Evolutionary conservation across 345 rosid genomes (phyloP).

Genomic region (Brassica nigra): DNA sequence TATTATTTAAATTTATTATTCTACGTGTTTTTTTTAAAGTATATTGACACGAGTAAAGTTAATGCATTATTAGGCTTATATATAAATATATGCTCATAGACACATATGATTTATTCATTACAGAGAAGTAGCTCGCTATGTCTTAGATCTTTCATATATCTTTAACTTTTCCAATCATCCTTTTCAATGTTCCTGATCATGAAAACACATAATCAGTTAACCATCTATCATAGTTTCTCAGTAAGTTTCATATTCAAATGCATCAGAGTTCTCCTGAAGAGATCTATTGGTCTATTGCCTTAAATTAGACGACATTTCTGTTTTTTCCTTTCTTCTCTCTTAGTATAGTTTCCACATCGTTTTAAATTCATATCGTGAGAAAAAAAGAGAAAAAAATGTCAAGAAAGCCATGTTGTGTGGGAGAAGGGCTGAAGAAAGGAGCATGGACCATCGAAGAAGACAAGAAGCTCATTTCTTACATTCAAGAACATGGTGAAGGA

Average conservation of each 20-base stretch:
- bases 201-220: slow-evolving; percentile 1
- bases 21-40: background rate
- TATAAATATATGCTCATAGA: slow-evolving; percentile 12
- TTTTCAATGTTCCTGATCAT: background rate
- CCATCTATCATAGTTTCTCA: slow-evolving; percentile 27
- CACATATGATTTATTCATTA: background rate
- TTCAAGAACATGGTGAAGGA: slow-evolving; percentile 40
- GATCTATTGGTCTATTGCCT: slow-evolving; percentile 30
- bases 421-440: slow-evolving; percentile 44
- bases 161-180: background rate
- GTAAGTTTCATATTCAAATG: slow-evolving; percentile 37
- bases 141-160: background rate
- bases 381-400: slow-evolving; percentile 20
- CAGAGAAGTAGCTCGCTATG: slow-evolving; percentile 18
- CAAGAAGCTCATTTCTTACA: slow-evolving; percentile 41
- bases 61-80: background rate
- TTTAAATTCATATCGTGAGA: background rate
- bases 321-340: background rate
- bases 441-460: slow-evolving; percentile 42
- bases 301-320: slow-evolving; percentile 29
- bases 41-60: slow-evolving; percentile 6
- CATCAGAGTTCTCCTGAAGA: slow-evolving; percentile 35
- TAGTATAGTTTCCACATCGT: background rate
- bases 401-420: slow-evolving; percentile 43
- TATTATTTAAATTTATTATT: background rate